A percentile compares a stretch with the other conserved stretches of the same genome.
Evolutionary conservation across 2,329 filamentous ascomycete species (phyloP).

Genomic region (Emmonsia crescens): DNA sequence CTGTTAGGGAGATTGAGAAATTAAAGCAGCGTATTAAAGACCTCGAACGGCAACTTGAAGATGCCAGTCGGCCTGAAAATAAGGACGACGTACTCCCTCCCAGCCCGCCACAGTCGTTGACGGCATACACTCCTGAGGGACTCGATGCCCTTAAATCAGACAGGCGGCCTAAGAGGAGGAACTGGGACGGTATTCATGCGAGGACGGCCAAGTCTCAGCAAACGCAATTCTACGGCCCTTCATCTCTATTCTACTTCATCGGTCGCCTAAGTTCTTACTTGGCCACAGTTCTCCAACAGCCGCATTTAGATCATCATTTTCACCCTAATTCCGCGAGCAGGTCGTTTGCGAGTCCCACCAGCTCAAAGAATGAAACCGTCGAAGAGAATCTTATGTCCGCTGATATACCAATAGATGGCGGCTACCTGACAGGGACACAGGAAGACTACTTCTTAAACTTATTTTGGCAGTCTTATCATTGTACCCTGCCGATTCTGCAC

Average conservation of each 20-base stretch:
- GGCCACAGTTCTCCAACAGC: conserved; percentile 22
- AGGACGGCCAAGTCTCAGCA: conserved; percentile 27
- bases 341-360: conserved; percentile 12
- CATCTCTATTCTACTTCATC: conserved; percentile 39
- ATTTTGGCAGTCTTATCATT: conserved; percentile 41
- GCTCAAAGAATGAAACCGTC: conserved; percentile 2
- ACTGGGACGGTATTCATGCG: conserved; percentile 32
- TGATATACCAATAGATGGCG: conserved; percentile 10
- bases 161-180: conserved; percentile 18
- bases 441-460: conserved; percentile 40
- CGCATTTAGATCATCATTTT: conserved; percentile 21
- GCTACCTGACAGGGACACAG: conserved; percentile 29
- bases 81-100: background rate
- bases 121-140: background rate
- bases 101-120: background rate
- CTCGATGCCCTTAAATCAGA: conserved; percentile 1
- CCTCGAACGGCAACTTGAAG: conserved; percentile 26
- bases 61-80: conserved; percentile 9
- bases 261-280: conserved; percentile 32
- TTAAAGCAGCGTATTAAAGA: conserved; percentile 26
- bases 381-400: conserved; percentile 9
- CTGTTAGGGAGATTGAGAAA: conserved; percentile 17
- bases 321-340: conserved; percentile 20
- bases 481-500: conserved; percentile 32
- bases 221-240: conserved; percentile 35